Conservation (phyloP, 495 filamentous ascomycete genomes). For the Aspergillus hancockii region DNA sequence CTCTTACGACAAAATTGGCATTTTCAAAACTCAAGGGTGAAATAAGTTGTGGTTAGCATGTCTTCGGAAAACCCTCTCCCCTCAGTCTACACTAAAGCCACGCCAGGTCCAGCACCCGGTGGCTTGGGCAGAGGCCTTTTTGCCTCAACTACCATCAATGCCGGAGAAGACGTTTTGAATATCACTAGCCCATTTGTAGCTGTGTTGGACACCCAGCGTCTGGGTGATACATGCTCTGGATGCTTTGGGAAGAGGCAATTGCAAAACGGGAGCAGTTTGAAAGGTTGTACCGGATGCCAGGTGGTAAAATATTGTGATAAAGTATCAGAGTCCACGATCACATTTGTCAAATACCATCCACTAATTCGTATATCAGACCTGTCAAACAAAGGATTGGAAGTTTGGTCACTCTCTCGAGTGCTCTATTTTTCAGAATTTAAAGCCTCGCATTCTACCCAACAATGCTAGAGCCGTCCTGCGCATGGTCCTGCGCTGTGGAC, state of each 20-base stretch:
- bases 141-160: constrained; percentile 33
- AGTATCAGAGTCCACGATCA: constrained; percentile 35
- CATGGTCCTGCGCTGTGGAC: constrained; percentile 46
- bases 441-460: constrained; percentile 54
- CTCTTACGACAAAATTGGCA: background rate
- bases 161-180: constrained; percentile 41
- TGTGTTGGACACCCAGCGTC: constrained; percentile 41
- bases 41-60: constrained; percentile 20
- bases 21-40: background rate
- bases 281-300: constrained; percentile 62
- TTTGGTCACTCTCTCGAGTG: constrained; percentile 63
- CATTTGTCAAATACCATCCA: constrained; percentile 9
- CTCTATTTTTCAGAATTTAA: constrained; percentile 46
- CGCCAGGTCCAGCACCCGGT: constrained; percentile 26
- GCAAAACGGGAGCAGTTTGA: constrained; percentile 36
- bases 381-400: constrained; percentile 64
- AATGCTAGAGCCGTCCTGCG: constrained; percentile 57
- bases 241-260: constrained; percentile 41
- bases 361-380: constrained; percentile 42
- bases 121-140: constrained; percentile 47
- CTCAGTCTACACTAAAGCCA: constrained; percentile 31
- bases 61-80: constrained; percentile 20
- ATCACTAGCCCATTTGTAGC: constrained; percentile 43
- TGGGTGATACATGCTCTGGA: constrained; percentile 46
- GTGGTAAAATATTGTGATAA: constrained; percentile 66